Evolutionary conservation across 2,329 filamentous ascomycete species (phyloP).

Genomic region (Beauveria asiatica): DNA sequence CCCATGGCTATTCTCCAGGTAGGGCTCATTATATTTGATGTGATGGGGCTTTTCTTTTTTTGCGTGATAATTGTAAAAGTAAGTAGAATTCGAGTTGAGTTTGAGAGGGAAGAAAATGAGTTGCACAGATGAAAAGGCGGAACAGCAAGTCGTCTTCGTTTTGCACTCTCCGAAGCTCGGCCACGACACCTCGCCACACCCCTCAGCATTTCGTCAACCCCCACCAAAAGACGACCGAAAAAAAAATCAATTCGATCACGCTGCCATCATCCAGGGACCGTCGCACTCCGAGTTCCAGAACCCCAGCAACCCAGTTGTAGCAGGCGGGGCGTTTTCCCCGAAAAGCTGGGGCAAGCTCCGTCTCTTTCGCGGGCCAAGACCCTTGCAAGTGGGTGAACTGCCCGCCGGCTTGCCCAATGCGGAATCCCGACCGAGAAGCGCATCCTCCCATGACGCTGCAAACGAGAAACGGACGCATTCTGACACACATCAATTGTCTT

Average conservation of each 20-base stretch:
- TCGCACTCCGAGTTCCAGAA: conserved; percentile 7
- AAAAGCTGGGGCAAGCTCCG: conserved; percentile 9
- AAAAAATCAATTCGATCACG: conserved; percentile 1
- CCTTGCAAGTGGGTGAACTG: background rate
- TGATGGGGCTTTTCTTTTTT: too few relatives aligned
- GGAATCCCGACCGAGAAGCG: conserved; percentile 8
- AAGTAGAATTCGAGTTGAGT: background rate
- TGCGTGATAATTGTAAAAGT: background rate
- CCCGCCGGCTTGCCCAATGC: conserved; percentile 12
- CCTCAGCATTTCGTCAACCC: background rate
- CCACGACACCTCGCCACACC: background rate
- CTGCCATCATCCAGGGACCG: conserved; percentile 6
- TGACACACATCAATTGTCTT: background rate
- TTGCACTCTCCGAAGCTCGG: conserved; percentile 7
- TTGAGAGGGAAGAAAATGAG: background rate
- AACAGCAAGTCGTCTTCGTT: background rate
- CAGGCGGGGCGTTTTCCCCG: background rate
- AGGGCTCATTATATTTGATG: conserved; percentile 30
- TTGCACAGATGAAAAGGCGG: background rate
- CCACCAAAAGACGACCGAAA: conserved; percentile 3
- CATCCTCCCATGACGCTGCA: background rate
- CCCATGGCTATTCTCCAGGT: conserved; percentile 46
- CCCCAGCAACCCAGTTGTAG: background rate
- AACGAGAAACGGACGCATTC: background rate
- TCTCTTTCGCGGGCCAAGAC: background rate